Evolutionary conservation across 164 flowering plant species (phyloP).

Genomic region (Magnolia changhungtana): DNA sequence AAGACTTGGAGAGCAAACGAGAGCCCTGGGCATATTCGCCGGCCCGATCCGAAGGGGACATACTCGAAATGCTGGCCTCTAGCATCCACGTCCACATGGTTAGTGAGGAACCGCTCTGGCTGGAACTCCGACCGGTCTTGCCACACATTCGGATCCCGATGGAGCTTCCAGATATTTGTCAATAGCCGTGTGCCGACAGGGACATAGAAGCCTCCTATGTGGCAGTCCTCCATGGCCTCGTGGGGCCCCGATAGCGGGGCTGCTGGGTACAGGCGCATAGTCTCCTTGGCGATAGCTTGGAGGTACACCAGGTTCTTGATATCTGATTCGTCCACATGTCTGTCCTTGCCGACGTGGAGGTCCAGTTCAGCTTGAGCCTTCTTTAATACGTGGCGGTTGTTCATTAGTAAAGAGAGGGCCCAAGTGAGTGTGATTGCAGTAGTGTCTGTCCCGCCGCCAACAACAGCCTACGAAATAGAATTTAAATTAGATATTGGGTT

Average conservation of each 20-base stretch:
- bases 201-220: background rate
- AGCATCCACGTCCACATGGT: background rate
- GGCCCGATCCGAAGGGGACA: background rate
- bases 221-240: background rate
- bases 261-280: constrained; percentile 9
- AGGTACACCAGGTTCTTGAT: background rate
- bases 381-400: background rate
- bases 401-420: constrained; percentile 2
- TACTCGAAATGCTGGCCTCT: constrained; percentile 1
- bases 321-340: constrained; percentile 1
- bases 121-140: background rate
- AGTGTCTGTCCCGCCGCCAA: background rate
- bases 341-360: constrained; percentile 7
- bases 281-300: background rate
- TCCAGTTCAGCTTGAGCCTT: constrained; percentile 5
- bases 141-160: background rate
- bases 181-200: background rate
- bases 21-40: background rate
- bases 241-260: background rate
- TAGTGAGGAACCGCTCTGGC: constrained; percentile 3
- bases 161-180: background rate
- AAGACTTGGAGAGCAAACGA: background rate
- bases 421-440: background rate
- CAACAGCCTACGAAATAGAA: background rate
- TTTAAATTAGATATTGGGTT: no score